phyloP scores from a whole-genome alignment of 2,329 filamentous ascomycete species.

The Cercospora sp. region DNA sequence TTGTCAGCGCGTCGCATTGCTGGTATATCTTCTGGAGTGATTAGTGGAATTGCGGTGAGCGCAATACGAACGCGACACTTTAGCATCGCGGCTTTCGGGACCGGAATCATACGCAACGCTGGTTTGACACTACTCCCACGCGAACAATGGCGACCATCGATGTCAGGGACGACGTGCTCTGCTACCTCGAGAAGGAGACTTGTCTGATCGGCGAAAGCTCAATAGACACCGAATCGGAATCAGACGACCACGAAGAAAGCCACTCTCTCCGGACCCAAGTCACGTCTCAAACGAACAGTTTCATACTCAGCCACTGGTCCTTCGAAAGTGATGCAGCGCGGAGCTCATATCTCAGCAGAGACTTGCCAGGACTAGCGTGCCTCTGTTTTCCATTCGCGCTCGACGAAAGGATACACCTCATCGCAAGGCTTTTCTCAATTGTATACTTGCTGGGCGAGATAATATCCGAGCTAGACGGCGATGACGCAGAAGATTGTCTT shows the following conservation, averaged over 20 bases:
- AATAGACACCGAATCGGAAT: constrained; percentile 1
- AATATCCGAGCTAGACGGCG: constrained; percentile 8
- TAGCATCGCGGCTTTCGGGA: background rate
- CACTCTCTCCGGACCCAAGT: constrained; percentile 13
- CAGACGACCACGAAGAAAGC: background rate
- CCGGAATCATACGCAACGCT: background rate
- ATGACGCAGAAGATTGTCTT: constrained; percentile 18
- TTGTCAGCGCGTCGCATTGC: background rate
- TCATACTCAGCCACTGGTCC: constrained; percentile 18
- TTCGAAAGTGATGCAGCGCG: constrained; percentile 11
- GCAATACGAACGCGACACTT: background rate
- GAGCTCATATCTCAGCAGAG: constrained; percentile 7
- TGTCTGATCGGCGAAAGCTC: constrained; percentile 2
- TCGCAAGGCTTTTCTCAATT: constrained; percentile 18
- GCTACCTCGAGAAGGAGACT: constrained; percentile 1
- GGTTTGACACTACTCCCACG: background rate
- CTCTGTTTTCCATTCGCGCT: constrained; percentile 19
- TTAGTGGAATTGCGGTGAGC: background rate
- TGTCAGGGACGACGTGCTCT: background rate
- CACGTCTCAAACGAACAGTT: constrained; percentile 15
- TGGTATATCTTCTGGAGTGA: background rate
- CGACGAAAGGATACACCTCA: constrained; percentile 19
- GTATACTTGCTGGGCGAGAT: constrained; percentile 16
- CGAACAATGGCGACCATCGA: background rate
- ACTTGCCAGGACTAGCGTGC: constrained; percentile 16